Evolutionary conservation across 345 rosid genomes (phyloP), one percentile per base, ranked within the genome.

Genomic region (Salix brachista): DNA sequence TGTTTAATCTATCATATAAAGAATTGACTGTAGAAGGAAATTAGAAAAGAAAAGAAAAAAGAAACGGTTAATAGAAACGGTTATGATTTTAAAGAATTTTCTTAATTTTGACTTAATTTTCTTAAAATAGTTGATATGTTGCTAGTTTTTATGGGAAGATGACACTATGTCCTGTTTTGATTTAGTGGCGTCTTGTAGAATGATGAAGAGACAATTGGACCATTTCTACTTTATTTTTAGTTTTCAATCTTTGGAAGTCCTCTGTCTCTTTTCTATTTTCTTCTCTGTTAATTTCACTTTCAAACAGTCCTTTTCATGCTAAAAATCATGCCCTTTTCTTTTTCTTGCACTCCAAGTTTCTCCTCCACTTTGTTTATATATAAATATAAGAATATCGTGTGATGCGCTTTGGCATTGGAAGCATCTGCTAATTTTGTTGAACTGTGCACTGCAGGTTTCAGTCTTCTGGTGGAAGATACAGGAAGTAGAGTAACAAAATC

Each of bases 271-370:
- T 41, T 10, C 44, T 10, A 2, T 26, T 74, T 46, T 30, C n/a
- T 41, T 41, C 44, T 41, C 44, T 41, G 11, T 66, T 50, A 13
- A 48, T 61, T 66, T 75, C 71, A 26, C 37, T 54, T 76, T 76
- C 54, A 23, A 50, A 50, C 62, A 66, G 7, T 75, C 26, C 54
- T 17, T 48, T 52, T 67, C 6, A 32, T 9, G 23, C 26, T 26
- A 26, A 36, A 66, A 34, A 21, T 34, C 13, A 36, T 34, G 4
- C 23, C 17, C 8, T 10, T 3, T 46, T 18, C 73, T 4, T 70
- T 44, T 70, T 70, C 73, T 70, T 46, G 73, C 39, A 70, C 73
- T 16, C 21, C 73, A 70, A 70, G 73, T 48, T 46, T 68, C 28
- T 69, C 9, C 16, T 5, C 23, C 26, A 41, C 19, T 68, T 11